These are phyloP conservation scores for Boletus sp. DNA, from an alignment of 768 basidiomycete genomes.

Conservation along the genomic window DNA sequence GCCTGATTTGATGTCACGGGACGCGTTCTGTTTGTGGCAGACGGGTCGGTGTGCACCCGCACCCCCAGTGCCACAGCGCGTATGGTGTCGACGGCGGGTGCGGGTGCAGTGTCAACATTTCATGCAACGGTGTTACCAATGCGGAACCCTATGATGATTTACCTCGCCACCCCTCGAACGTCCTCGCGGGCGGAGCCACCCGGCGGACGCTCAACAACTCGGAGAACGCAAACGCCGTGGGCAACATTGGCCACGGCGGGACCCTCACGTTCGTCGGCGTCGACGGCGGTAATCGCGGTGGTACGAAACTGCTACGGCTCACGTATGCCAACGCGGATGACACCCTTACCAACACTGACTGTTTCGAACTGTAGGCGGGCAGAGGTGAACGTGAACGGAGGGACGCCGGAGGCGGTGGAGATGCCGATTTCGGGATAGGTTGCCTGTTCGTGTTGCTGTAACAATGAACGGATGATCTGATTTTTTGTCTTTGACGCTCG, in stretches of 20 bases:
- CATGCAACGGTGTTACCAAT: no score
- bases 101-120: no score
- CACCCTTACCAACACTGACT: background rate
- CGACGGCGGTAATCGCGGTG: slow-evolving; percentile 3
- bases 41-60: no score
- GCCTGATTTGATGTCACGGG: slow-evolving; percentile 59
- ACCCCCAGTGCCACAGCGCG: no score
- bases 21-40: slow-evolving; percentile 53
- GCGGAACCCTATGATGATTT: background rate
- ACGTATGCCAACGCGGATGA: no score
- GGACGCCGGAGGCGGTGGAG: background rate
- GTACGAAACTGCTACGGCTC: no score
- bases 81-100: no score
- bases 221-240: background rate
- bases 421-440: slow-evolving; percentile 12
- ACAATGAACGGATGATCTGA: no score
- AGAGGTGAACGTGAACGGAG: slow-evolving; percentile 4
- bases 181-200: background rate
- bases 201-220: background rate
- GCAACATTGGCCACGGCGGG: background rate
- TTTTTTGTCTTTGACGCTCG: background rate
- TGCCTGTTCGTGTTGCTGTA: background rate
- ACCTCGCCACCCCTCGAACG: background rate
- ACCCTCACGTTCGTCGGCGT: slow-evolving; percentile 6
- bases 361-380: slow-evolving; percentile 10